Percentiles rank a stretch among this genome's conserved stretches.
These are phyloP conservation scores for Mayamaea pseudoterrestris DNA, from an alignment of 108 stramenopile species.

Conservation along the genomic window DNA sequence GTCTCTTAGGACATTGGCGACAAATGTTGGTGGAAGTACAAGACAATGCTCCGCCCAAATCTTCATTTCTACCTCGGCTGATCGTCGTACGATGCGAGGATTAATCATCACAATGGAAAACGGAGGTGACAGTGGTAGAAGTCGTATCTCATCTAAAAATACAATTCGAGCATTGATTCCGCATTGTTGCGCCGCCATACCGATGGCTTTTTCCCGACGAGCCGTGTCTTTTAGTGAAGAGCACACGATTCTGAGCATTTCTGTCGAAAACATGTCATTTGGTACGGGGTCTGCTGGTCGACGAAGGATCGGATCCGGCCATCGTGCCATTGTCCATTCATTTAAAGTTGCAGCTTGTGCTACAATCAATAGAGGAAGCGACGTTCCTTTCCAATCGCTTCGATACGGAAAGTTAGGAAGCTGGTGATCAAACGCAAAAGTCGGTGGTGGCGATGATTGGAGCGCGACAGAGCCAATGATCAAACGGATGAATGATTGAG, in stretches of 20 bases:
- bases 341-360: too few species aligned
- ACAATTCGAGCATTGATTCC: conserved; percentile 61
- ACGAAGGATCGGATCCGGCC: conserved; percentile 75
- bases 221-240: conserved; percentile 42
- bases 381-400: too few species aligned
- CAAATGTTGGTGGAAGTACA: conserved; percentile 66
- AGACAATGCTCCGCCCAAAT: conserved; percentile 75
- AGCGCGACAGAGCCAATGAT: too few species aligned
- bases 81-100: conserved; percentile 53
- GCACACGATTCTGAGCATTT: conserved; percentile 18
- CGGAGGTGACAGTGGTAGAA: conserved; percentile 1
- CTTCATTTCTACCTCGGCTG: conserved; percentile 48
- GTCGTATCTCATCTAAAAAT: conserved; percentile 11
- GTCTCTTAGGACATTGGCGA: conserved; percentile 62
- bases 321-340: conserved; percentile 44
- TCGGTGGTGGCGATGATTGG: too few species aligned
- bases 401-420: too few species aligned
- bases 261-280: conserved; percentile 3
- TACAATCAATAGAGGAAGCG: too few species aligned
- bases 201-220: conserved; percentile 43
- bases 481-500: too few species aligned
- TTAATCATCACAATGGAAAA: conserved; percentile 40
- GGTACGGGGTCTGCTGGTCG: conserved; percentile 14
- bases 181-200: conserved; percentile 81
- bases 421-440: too few species aligned